A percentile compares a stretch with the other conserved stretches of the same genome.
Evolutionary conservation across 129 eudicot genomes (phyloP).

Genomic region (Centaurea solstitialis): DNA sequence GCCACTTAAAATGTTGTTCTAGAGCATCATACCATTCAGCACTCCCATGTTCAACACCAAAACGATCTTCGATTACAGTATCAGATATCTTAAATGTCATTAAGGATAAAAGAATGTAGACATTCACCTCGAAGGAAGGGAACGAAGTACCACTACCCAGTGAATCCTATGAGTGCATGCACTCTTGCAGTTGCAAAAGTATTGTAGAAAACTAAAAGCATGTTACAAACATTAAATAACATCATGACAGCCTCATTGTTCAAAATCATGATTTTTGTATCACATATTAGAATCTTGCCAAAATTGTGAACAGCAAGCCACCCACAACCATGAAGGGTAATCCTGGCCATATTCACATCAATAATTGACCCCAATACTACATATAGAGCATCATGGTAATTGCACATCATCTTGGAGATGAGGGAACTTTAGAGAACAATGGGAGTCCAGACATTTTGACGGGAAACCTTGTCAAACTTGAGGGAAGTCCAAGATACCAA

Average conservation of each 20-base stretch:
- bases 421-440: neutral
- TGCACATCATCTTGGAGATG: no score
- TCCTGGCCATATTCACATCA: no score
- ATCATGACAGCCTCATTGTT: neutral
- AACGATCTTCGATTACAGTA: conserved; percentile 97
- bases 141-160: neutral
- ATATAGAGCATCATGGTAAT: no score
- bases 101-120: conserved; percentile 55
- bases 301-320: no score
- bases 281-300: neutral
- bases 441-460: neutral
- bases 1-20: conserved; percentile 93
- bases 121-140: neutral
- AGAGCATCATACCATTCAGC: conserved; percentile 80
- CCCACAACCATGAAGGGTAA: no score
- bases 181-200: neutral
- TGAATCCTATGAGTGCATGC: neutral
- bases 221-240: neutral
- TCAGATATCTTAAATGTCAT: conserved; percentile 75
- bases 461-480: neutral
- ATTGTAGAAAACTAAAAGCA: neutral
- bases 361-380: no score
- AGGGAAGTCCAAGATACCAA: neutral
- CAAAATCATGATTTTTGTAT: neutral
- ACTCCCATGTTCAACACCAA: conserved; percentile 92